Conservation (phyloP, 1,284 basidiomycete genomes). For the Hemileia vastatrix region DNA sequence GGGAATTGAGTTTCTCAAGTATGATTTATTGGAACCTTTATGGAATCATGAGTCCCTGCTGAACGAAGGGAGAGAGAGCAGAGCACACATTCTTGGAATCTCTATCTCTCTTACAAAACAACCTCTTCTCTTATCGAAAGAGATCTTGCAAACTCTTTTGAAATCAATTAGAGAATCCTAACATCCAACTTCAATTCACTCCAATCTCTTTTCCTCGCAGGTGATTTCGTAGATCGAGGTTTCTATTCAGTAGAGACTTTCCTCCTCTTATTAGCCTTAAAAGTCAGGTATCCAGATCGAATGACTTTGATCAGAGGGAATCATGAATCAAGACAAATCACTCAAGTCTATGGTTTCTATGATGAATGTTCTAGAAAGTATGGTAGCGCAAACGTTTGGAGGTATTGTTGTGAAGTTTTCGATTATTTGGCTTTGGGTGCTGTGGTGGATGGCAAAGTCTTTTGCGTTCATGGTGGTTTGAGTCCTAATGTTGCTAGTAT, state of each 20-base stretch:
- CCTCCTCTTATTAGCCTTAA: conserved; percentile 81
- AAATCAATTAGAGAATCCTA: too few species aligned
- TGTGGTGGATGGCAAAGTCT: conserved; percentile 86
- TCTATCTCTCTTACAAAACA: too few species aligned
- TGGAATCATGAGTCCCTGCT: too few species aligned
- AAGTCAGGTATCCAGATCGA: conserved; percentile 93
- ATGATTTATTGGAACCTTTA: too few species aligned
- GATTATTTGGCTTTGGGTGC: conserved; percentile 90
- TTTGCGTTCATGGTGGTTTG: conserved; percentile 86
- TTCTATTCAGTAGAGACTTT: conserved; percentile 98
- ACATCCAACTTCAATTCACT: too few species aligned
- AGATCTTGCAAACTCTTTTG: too few species aligned
- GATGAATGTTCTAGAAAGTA: conserved; percentile 94
- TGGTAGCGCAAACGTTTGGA: conserved; percentile 87
- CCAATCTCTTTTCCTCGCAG: conserved; percentile 41
- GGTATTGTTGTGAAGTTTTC: conserved; percentile 98
- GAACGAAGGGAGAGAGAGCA: too few species aligned
- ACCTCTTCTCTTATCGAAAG: too few species aligned
- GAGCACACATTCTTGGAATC: too few species aligned
- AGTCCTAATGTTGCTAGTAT: conserved; percentile 46
- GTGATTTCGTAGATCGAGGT: conserved; percentile 91
- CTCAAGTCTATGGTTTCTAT: conserved; percentile 55
- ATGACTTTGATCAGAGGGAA: conserved; percentile 96
- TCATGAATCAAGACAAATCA: conserved; percentile 96
- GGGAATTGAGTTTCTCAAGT: too few species aligned